These are phyloP conservation scores for Fusarium oligoseptatum DNA, from an alignment of 2,329 filamentous ascomycete species.

Conservation along the genomic window DNA sequence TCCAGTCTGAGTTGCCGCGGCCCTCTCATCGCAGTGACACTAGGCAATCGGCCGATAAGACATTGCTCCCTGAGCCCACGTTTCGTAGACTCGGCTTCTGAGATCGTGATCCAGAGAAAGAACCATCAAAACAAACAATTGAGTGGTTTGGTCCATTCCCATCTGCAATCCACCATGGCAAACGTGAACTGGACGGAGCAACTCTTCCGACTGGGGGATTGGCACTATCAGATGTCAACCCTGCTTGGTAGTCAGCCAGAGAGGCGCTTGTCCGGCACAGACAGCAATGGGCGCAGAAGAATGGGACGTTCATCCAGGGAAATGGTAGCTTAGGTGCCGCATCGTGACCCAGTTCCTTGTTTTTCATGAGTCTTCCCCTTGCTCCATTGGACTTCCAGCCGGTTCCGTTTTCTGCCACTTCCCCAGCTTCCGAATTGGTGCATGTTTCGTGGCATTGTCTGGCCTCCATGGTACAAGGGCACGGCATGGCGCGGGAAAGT, in stretches of 20 bases:
- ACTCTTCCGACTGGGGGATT: slow-evolving; percentile 21
- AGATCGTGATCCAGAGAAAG: slow-evolving; percentile 31
- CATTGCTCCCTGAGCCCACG: slow-evolving; percentile 29
- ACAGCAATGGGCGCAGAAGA: not conserved
- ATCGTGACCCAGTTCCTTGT: slow-evolving; percentile 32
- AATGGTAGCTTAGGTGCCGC: slow-evolving; percentile 8
- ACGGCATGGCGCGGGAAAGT: slow-evolving; percentile 21
- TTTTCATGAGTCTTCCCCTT: slow-evolving; percentile 25
- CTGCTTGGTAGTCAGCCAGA: not conserved
- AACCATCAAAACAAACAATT: slow-evolving; percentile 14
- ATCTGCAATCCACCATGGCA: not conserved
- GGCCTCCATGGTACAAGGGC: slow-evolving; percentile 8
- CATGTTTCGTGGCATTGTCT: slow-evolving; percentile 28
- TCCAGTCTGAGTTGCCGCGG: not conserved
- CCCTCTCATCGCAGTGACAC: slow-evolving; percentile 26
- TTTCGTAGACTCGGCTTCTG: slow-evolving; percentile 15
- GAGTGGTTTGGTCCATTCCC: slow-evolving; percentile 10
- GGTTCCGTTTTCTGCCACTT: slow-evolving; percentile 10
- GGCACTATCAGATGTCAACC: slow-evolving; percentile 23
- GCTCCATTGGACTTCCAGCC: slow-evolving; percentile 1
- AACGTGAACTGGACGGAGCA: slow-evolving; percentile 24
- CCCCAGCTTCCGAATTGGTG: slow-evolving; percentile 20
- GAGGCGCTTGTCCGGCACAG: not conserved
- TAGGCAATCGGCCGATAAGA: slow-evolving; percentile 30
- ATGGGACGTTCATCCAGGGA: slow-evolving; percentile 13